Percentiles rank a stretch among this genome's conserved stretches.
These are phyloP conservation scores for Staphylotrichum longicolle DNA, from an alignment of 495 filamentous ascomycete species.

Conservation along the genomic window DNA sequence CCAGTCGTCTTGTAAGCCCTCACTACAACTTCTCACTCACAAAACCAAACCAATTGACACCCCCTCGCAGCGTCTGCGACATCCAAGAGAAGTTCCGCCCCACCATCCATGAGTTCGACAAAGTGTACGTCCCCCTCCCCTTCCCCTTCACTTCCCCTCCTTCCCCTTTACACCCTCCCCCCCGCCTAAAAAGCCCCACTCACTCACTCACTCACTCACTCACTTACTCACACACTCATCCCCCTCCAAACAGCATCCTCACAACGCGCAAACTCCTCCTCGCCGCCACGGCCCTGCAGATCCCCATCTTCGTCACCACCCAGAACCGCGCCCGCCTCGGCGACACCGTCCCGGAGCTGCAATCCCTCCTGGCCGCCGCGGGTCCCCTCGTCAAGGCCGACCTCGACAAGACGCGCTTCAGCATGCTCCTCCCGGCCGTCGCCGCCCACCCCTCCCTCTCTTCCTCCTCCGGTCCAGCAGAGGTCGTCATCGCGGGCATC, in stretches of 20 bases:
- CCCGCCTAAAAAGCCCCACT: too few relatives aligned
- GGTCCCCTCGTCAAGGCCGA: slow-evolving; percentile 47
- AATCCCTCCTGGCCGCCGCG: slow-evolving; percentile 33
- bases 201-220: background rate
- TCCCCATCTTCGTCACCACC: slow-evolving; percentile 82
- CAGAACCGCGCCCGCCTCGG: slow-evolving; percentile 76
- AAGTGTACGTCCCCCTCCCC: slow-evolving; percentile 54
- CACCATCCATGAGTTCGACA: slow-evolving; percentile 77
- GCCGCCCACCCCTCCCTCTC: slow-evolving; percentile 33
- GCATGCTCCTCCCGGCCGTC: slow-evolving; percentile 64
- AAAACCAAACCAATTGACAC: slow-evolving; percentile 7
- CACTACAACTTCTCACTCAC: background rate
- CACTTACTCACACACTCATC: background rate
- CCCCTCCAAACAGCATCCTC: slow-evolving; percentile 39
- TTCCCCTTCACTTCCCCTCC: background rate
- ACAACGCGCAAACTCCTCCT: slow-evolving; percentile 56
- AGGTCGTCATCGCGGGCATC: slow-evolving; percentile 75
- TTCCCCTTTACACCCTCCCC: background rate
- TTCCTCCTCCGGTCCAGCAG: slow-evolving; percentile 13
- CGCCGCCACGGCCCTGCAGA: slow-evolving; percentile 58
- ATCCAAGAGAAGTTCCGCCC: slow-evolving; percentile 90
- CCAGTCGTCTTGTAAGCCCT: slow-evolving; percentile 65
- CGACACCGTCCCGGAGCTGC: slow-evolving; percentile 68
- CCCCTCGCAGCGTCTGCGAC: slow-evolving; percentile 73
- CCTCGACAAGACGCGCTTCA: slow-evolving; percentile 85